Evolutionary conservation across 2,329 filamentous ascomycete genomes (phyloP), one percentile per base, ranked within the genome.

Genomic region (Colletotrichum karsti): DNA sequence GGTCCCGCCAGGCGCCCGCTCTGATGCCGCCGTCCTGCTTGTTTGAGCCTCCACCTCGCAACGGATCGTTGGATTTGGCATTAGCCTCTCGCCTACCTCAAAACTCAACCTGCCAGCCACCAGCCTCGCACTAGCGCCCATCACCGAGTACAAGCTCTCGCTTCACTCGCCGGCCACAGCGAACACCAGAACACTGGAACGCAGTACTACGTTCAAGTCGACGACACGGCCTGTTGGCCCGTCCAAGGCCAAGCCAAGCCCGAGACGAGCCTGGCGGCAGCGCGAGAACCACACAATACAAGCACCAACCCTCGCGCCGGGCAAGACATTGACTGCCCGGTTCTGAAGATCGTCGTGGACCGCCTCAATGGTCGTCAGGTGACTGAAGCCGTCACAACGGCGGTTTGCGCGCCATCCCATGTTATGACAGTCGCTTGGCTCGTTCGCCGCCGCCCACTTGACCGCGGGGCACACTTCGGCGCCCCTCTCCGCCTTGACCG

Each of bases 11-110:
- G 53, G 59, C 37, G 60, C 54, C 44, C 59, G 59, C 59, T 63
- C 61, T 58, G 61, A 64, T 64, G 63, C 56, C 63, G 48, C 62
- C 62, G 55, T 61, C 55, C 55, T 35, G 48, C 15, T 24, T 39
- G 61, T 22, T 37, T 61, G 55, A 67, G 66, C 62, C 66, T 69
- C 46, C 55, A 66, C n/a, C n/a, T 53, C 33, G 51, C 33, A n/a
- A 58, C 41, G 60, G 60, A 48, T 57, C 44, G 37, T 64, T 44
- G 28, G n/a, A 44, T 26, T 30, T 37, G 44, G 44, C 33, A 33
- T 60, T 35, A 24, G 30, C 22, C 54, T 24, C 28, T 22, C 30
- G 24, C 37, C 48, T 44, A 33, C 26, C n/a, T 42, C 44, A n/a
- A n/a, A n/a, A n/a, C n/a, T n/a, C n/a, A n/a, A n/a, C n/a, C n/a